Base-by-base conservation (phyloP, 2,329 filamentous ascomycete genomes). In the Trichoderma arundinaceum region DNA sequence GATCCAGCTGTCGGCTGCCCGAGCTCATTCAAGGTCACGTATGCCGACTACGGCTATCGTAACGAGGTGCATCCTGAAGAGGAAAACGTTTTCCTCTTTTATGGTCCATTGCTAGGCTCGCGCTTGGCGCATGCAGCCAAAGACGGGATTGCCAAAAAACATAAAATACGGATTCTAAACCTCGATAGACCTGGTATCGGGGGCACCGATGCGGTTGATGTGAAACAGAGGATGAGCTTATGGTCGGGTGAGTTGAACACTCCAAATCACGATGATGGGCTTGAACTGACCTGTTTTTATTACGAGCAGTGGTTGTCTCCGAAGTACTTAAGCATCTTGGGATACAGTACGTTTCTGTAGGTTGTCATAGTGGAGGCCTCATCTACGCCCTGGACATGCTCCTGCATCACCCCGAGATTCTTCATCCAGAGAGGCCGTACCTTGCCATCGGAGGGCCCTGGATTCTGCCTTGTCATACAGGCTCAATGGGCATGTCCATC, bases 101-200 rank as follows among this genome's bases (percentile, higher is more conserved):
- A 73, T 65, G 66, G 67, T 7, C 71, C 73, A 1, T 57, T 77
- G 39, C 44, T 76, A 49, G 70, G 66, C 28, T 74, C 71, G 10
- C 76, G 77, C 22, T 70, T 72, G 54, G 32, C 76, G 4, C 73
- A 75, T 46, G 60, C 74, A 15, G 69, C 73, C 68, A 77, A 78
- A 62, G 74, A 79, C 61, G 64, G 67, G 2, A 64, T 77, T 3
- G 77, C 76, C 15, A 73, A 72, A 56, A 57, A 68, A 43, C 69
- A 77, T 67, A 67, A 71, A 19, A 68, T 79, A 19, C 75, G 77
- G 38, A 71, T 79, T 52, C 71, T 79, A 64, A 67, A 68, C 63
- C 64, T 70, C 0, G 77, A 79, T 66, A 68, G 77, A 6, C 77
- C 78, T 0, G 77, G 77, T 8, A 73, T 79, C 48, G 78, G 77